These are phyloP conservation scores for Flaveria floridana DNA, from an alignment of 140 eudicot genomes.

Conservation along the genomic window DNA sequence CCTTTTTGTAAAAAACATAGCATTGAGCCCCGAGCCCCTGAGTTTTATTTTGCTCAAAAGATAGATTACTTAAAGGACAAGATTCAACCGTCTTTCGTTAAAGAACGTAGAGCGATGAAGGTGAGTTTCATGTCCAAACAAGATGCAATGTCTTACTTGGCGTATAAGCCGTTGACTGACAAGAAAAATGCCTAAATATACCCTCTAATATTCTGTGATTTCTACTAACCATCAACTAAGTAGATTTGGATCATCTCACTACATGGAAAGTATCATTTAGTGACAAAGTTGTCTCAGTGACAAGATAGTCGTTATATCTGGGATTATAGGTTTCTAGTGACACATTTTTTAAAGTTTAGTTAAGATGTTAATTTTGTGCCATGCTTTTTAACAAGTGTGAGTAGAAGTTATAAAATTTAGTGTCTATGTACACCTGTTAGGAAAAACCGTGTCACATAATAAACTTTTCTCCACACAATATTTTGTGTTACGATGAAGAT, in stretches of 20 bases:
- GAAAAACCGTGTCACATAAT: neutral
- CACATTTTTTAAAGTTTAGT: neutral
- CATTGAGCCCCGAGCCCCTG: constrained; percentile 98
- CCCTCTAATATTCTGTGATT: neutral
- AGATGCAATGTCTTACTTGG: neutral
- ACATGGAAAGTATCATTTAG: neutral
- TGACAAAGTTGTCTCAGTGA: neutral
- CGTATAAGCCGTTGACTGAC: neutral
- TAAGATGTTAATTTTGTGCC: neutral
- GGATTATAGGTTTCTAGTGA: neutral
- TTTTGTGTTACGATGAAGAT: no score
- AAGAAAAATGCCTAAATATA: neutral
- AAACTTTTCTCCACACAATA: no score
- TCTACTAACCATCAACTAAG: neutral
- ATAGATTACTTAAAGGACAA: constrained; percentile 92
- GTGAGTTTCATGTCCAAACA: constrained; percentile 33
- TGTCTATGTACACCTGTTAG: no score
- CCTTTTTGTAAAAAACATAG: constrained; percentile 91
- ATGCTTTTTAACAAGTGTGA: neutral
- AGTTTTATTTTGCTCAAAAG: constrained; percentile 89
- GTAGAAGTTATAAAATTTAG: neutral
- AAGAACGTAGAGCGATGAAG: constrained; percentile 98
- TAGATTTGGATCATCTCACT: neutral
- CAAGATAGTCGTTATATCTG: no score
- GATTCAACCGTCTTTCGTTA: constrained; percentile 92